Evolutionary conservation across 179 eudicot species (phyloP).

Genomic region (Beta lomatogona): DNA sequence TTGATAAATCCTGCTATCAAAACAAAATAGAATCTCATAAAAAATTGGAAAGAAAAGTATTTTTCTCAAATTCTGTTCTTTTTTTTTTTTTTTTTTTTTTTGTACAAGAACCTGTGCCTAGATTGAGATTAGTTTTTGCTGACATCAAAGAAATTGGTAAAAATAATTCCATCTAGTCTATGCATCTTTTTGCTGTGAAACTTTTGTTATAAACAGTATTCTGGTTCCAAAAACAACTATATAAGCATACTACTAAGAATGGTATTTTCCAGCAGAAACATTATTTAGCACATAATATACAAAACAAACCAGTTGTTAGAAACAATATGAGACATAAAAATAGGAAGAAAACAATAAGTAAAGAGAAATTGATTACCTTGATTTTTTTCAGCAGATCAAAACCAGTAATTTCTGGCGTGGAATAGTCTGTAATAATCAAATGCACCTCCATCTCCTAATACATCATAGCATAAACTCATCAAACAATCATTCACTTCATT

Average conservation of each 20-base stretch:
- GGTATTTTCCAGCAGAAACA: too few species aligned
- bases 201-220: background rate
- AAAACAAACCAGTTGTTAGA: too few species aligned
- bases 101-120: background rate
- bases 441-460: conserved; percentile 65
- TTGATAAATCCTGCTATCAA: conserved; percentile 27
- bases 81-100: too few species aligned
- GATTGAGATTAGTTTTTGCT: background rate
- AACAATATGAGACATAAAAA: background rate
- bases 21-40: conserved; percentile 12
- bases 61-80: background rate
- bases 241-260: too few species aligned
- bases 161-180: background rate
- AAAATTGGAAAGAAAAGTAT: background rate
- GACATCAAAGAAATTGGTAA: background rate
- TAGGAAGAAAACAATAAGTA: background rate
- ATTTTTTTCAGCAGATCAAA: conserved; percentile 76
- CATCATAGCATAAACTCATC: conserved; percentile 2
- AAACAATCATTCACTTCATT: background rate
- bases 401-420: conserved; percentile 96
- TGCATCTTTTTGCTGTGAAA: background rate
- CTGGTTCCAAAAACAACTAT: too few species aligned
- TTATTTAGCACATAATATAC: too few species aligned
- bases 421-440: conserved; percentile 72
- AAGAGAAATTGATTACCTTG: conserved; percentile 51